Conservation (phyloP, 805 yeast genomes). For the Wickerhamiella cacticola region DNA sequence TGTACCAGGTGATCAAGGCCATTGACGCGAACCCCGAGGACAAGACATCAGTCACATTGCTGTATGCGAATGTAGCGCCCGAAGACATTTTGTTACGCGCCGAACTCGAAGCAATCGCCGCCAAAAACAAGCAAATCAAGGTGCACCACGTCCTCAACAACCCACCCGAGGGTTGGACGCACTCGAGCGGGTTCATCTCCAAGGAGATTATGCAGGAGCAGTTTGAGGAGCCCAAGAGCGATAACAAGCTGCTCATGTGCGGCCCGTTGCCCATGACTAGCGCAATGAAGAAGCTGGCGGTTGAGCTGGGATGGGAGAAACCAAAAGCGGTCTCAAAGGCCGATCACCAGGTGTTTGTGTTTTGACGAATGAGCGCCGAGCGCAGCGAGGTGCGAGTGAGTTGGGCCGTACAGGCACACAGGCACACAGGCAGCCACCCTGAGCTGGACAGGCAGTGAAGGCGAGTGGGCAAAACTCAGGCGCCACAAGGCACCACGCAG, state of each 20-base stretch:
- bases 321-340: constrained; percentile 81
- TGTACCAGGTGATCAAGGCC: constrained; percentile 74
- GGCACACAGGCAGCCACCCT: too few species aligned
- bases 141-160: constrained; percentile 66
- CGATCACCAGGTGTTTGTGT: constrained; percentile 84
- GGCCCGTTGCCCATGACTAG: constrained; percentile 93
- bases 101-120: constrained; percentile 60
- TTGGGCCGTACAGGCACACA: too few species aligned
- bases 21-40: constrained; percentile 67
- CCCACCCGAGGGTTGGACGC: constrained; percentile 59
- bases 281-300: constrained; percentile 70
- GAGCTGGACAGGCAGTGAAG: too few species aligned
- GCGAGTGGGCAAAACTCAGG: too few species aligned
- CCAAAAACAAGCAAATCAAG: constrained; percentile 35
- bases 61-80: constrained; percentile 72
- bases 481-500: too few species aligned
- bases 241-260: constrained; percentile 66
- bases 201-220: constrained; percentile 52
- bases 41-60: constrained; percentile 56
- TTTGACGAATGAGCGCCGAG: constrained; percentile 35
- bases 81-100: constrained; percentile 69
- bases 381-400: neutral
- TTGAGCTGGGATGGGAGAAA: constrained; percentile 62
- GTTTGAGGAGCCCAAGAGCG: constrained; percentile 49
- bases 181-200: constrained; percentile 70